Evolutionary conservation across 148 eudicot genomes (phyloP).

Genomic region (Simmondsia chinensis): DNA sequence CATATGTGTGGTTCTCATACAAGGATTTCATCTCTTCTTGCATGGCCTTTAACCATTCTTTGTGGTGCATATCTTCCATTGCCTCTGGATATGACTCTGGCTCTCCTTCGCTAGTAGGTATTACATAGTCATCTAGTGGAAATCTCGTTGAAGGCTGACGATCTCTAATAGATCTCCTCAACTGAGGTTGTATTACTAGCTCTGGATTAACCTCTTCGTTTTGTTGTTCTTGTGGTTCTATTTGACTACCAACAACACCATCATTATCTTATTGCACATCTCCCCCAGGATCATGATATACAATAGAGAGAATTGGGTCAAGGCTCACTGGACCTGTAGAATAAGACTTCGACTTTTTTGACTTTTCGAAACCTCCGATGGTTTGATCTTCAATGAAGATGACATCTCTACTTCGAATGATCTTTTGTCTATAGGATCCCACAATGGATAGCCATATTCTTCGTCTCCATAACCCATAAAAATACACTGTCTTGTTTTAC

Average conservation of each 20-base stretch:
- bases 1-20: slow-evolving; percentile 4
- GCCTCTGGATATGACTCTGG: slow-evolving; percentile 8
- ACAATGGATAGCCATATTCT: slow-evolving; percentile 10
- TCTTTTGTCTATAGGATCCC: slow-evolving; percentile 8
- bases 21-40: slow-evolving; percentile 12
- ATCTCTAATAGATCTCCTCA: neutral
- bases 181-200: slow-evolving; percentile 1
- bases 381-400: slow-evolving; percentile 10
- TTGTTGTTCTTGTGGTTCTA: too few relatives aligned
- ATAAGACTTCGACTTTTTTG: neutral
- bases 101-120: slow-evolving; percentile 7
- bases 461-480: slow-evolving; percentile 7
- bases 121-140: neutral
- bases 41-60: slow-evolving; percentile 6
- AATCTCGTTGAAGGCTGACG: slow-evolving; percentile 1
- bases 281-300: neutral
- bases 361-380: neutral
- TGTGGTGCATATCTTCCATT: neutral
- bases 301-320: neutral
- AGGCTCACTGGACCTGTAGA: neutral
- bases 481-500: too few relatives aligned
- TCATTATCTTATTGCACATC: neutral
- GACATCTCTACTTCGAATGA: slow-evolving; percentile 9
- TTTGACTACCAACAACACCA: neutral
- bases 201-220: too few relatives aligned